Conservation (phyloP, 768 basidiomycete species). For the Mycena crocata region DNA sequence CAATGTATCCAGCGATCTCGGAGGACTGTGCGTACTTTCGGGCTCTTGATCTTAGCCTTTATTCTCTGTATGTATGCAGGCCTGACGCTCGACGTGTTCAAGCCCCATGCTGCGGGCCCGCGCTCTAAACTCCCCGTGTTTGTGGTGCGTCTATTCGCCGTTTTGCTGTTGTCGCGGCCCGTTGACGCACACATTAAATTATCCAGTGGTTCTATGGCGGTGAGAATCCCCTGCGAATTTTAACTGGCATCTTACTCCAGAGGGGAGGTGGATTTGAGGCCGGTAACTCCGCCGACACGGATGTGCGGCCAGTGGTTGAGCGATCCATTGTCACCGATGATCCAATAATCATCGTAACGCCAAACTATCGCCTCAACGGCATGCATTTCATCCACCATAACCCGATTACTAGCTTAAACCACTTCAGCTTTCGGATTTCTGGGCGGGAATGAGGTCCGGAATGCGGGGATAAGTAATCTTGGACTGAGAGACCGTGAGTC, state of each 20-base stretch:
- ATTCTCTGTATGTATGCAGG: neutral
- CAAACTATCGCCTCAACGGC: slow-evolving; percentile 23
- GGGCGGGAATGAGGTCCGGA: slow-evolving; percentile 21
- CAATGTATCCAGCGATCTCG: neutral
- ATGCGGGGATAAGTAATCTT: slow-evolving; percentile 29
- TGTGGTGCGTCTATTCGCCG: slow-evolving; percentile 14
- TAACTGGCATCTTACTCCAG: neutral
- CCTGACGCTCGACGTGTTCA: slow-evolving; percentile 22
- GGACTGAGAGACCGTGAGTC: slow-evolving; percentile 32
- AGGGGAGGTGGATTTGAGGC: slow-evolving; percentile 9
- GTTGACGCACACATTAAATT: neutral
- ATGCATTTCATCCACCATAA: neutral
- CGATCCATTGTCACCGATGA: neutral
- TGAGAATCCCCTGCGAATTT: neutral
- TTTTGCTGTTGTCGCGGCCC: no score
- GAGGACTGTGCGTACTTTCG: slow-evolving; percentile 28
- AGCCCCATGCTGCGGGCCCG: neutral
- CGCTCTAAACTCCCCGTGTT: slow-evolving; percentile 16
- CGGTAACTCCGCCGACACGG: neutral
- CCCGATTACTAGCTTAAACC: neutral
- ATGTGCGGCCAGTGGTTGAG: neutral
- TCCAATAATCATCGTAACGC: slow-evolving; percentile 9
- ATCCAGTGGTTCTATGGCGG: slow-evolving; percentile 25
- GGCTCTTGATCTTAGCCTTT: no score
- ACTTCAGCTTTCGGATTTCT: slow-evolving; percentile 33